A percentile compares a stretch with the other conserved stretches of the same genome.
Evolutionary conservation across 108 stramenopile species (phyloP).

Genomic region (Mayamaea pseudoterrestris): DNA sequence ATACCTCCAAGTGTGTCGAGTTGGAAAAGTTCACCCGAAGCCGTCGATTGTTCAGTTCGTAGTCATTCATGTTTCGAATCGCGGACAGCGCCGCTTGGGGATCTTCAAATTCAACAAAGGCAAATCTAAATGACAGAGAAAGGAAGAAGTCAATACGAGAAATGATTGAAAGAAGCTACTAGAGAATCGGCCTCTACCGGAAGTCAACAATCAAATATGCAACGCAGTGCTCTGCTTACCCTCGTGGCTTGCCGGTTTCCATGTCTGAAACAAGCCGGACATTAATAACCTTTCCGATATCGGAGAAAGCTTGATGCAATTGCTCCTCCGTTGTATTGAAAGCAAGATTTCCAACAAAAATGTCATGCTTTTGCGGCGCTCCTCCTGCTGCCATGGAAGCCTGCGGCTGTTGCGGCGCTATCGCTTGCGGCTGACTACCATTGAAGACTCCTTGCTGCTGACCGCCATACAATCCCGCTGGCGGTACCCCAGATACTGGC

Average conservation of each 20-base stretch:
- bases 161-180: no score
- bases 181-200: no score
- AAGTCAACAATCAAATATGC: no score
- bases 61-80: slow-evolving; percentile 94
- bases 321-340: slow-evolving; percentile 92
- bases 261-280: slow-evolving; percentile 86
- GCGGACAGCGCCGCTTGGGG: slow-evolving; percentile 89
- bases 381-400: neutral
- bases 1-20: slow-evolving; percentile 73
- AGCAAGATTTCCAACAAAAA: slow-evolving; percentile 81
- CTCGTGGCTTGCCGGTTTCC: slow-evolving; percentile 89
- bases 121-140: no score
- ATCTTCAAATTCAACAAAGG: slow-evolving; percentile 95
- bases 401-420: no score
- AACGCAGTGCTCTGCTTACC: no score
- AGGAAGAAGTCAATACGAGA: no score
- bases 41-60: slow-evolving; percentile 87
- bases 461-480: no score
- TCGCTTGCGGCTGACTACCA: no score
- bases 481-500: no score
- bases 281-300: slow-evolving; percentile 79
- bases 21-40: slow-evolving; percentile 90
- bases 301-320: slow-evolving; percentile 75
- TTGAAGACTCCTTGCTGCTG: no score
- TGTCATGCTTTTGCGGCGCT: slow-evolving; percentile 15